These are phyloP conservation scores for Aspergillaceae sp. DNA, from an alignment of 2,329 filamentous ascomycete species.

Conservation along the genomic window DNA sequence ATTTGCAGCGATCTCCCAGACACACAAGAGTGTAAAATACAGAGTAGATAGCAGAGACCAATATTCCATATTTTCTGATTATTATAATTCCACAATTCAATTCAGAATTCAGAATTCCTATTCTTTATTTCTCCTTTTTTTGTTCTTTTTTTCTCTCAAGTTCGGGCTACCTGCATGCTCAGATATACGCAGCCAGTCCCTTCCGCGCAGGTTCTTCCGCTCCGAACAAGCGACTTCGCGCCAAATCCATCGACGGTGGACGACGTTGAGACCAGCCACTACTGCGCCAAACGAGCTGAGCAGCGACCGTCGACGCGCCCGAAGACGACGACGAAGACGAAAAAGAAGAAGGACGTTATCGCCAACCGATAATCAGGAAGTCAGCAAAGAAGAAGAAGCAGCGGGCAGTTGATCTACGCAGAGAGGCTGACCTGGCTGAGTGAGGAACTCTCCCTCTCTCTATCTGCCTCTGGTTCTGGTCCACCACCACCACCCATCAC, in stretches of 20 bases:
- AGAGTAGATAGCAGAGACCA: too few relatives aligned
- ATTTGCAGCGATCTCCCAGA: slow-evolving; percentile 1
- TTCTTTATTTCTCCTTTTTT: slow-evolving; percentile 6
- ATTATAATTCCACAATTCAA: too few relatives aligned
- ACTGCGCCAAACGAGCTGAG: neutral
- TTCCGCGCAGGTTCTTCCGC: slow-evolving; percentile 25
- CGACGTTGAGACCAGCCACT: neutral
- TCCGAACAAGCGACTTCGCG: slow-evolving; percentile 32
- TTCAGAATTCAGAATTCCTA: neutral
- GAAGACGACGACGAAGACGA: neutral
- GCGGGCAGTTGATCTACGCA: too few relatives aligned
- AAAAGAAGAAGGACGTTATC: neutral
- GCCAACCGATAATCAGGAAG: too few relatives aligned
- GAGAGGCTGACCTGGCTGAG: too few relatives aligned
- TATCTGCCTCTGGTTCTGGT: too few relatives aligned
- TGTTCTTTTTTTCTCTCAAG: neutral
- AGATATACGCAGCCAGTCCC: slow-evolving; percentile 26
- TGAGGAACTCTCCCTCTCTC: slow-evolving; percentile 7
- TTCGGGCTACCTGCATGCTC: slow-evolving; percentile 21
- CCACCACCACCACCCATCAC: too few relatives aligned
- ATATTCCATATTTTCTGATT: too few relatives aligned
- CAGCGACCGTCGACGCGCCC: slow-evolving; percentile 10
- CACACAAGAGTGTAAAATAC: too few relatives aligned
- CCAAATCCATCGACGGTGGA: slow-evolving; percentile 4
- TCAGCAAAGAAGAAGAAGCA: neutral